Base-by-base conservation (phyloP, 192 early-diverging fungal genomes). In the Backusella luteola region DNA sequence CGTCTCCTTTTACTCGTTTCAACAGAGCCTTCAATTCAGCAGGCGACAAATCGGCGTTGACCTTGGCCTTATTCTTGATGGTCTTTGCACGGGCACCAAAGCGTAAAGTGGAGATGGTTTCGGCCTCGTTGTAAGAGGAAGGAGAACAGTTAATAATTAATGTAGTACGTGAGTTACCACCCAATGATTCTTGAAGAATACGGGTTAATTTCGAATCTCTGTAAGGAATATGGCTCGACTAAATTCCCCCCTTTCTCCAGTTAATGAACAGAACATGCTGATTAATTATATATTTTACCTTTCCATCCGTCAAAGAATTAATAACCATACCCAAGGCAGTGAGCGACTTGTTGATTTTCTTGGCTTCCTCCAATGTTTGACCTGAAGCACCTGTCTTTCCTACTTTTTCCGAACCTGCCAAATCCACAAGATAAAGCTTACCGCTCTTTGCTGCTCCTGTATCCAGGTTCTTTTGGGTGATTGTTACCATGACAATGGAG, bases 61-160 rank as follows among this genome's bases (percentile, higher is more conserved):
- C 89, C 87, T 83, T 97, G 81, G 97, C 97, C 88, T 98, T 98
- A 89, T 99, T 99, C 92, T 99, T 98, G 85, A 99, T 99, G 68
- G 93, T 94, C 88, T 99, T 99, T 63, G 98, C 98, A 78, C 96
- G 90, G 86, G 95, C 96, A 82, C 97, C 98, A 79, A 99, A 99
- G 23, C 97, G 89, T 53, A 99, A 87, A 1, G 97, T 99, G 66
- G 93, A 88, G 7, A 99, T 81, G 0, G 97, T 98, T 86, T 99
- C 98, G n/a, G 93, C 89, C 75, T 96, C 95, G 80, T 99, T 99
- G 78, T 94, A 99, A 15, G 95, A 96, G 11, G 94, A 95, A 12
- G 98, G 98, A 12, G 96, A 98, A 84, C 92, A 95, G 83, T 98
- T 98, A 89, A 98, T 97, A 78, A 99, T 98, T 19, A 99, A 85